phyloP scores from a whole-genome alignment of 495 filamentous ascomycete genomes.

The Xylaria nigripes region DNA sequence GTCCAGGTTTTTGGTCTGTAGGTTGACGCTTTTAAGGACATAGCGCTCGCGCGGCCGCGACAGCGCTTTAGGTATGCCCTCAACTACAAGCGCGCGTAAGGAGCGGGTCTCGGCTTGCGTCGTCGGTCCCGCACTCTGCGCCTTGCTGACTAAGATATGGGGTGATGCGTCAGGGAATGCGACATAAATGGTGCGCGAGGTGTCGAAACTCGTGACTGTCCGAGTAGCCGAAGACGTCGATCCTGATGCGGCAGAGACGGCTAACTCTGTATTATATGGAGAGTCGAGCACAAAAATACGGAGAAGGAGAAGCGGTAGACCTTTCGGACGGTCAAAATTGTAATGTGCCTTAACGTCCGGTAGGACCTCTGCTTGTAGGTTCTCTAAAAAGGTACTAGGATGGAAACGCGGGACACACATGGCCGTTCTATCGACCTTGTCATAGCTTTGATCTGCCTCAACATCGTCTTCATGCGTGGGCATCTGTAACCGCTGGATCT shows the following conservation, averaged over 20 bases:
- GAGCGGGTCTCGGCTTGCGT: slow-evolving; percentile 48
- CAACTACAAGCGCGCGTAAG: slow-evolving; percentile 59
- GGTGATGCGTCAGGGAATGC: slow-evolving; percentile 73
- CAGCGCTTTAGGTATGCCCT: slow-evolving; percentile 70
- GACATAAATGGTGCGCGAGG: slow-evolving; percentile 61
- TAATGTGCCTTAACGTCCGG: slow-evolving; percentile 76
- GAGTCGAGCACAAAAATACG: slow-evolving; percentile 68
- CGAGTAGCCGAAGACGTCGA: slow-evolving; percentile 5
- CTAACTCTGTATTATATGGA: slow-evolving; percentile 52
- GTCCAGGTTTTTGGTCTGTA: slow-evolving; percentile 60
- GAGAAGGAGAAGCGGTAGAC: slow-evolving; percentile 58
- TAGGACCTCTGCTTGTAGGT: slow-evolving; percentile 61
- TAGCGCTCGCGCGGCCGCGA: slow-evolving; percentile 62
- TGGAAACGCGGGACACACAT: slow-evolving; percentile 63
- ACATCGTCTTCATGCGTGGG: slow-evolving; percentile 26
- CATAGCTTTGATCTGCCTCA: slow-evolving; percentile 15
- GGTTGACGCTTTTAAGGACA: slow-evolving; percentile 51
- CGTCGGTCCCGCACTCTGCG: slow-evolving; percentile 26
- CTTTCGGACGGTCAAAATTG: slow-evolving; percentile 55
- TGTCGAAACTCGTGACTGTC: slow-evolving; percentile 35
- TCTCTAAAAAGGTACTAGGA: slow-evolving; percentile 61
- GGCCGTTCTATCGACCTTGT: slow-evolving; percentile 33
- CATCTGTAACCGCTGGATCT: slow-evolving; percentile 37
- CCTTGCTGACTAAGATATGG: slow-evolving; percentile 60
- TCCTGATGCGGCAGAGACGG: slow-evolving; percentile 32